Percentiles rank a stretch among this genome's conserved stretches.
phyloP scores from a whole-genome alignment of 768 basidiomycete species.

The Xerocomellus dryophilus region DNA sequence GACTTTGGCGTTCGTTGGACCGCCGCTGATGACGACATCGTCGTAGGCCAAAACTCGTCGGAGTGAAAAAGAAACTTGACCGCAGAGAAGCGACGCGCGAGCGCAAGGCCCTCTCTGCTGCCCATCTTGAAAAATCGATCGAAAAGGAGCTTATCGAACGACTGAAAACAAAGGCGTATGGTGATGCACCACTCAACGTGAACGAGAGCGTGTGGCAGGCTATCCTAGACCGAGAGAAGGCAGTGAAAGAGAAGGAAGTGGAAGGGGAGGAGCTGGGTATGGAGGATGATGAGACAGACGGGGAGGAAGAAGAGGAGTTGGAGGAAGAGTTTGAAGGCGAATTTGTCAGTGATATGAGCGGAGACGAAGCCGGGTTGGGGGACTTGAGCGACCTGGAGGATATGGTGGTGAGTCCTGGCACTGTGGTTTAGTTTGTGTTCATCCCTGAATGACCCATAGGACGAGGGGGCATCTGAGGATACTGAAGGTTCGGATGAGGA shows the following conservation, averaged over 20 bases:
- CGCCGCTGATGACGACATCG: neutral
- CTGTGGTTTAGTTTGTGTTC: neutral
- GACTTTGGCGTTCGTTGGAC: neutral
- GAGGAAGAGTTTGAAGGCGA: constrained; percentile 49
- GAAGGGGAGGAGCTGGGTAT: constrained; percentile 42
- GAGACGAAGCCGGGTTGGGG: constrained; percentile 41
- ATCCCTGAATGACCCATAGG: constrained; percentile 28
- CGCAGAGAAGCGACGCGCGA: constrained; percentile 89
- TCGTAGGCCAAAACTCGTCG: constrained; percentile 83
- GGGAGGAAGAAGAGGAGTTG: constrained; percentile 46
- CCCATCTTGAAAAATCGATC: constrained; percentile 91
- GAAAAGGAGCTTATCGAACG: constrained; percentile 96
- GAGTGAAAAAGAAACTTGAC: constrained; percentile 96
- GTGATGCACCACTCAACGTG: constrained; percentile 95
- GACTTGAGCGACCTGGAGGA: constrained; percentile 66
- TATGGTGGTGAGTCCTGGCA: constrained; percentile 45
- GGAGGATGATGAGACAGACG: constrained; percentile 55
- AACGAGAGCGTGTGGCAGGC: constrained; percentile 96
- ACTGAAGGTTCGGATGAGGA: constrained; percentile 43
- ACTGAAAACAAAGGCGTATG: constrained; percentile 94
- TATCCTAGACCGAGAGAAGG: constrained; percentile 79
- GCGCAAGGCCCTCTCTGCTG: constrained; percentile 93
- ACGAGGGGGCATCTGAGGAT: constrained; percentile 37
- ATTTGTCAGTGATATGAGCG: constrained; percentile 56
- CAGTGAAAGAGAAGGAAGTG: constrained; percentile 41